These are phyloP conservation scores for Powellomyces hirtus DNA, from an alignment of 192 early-diverging fungal genomes.

Conservation along the genomic window DNA sequence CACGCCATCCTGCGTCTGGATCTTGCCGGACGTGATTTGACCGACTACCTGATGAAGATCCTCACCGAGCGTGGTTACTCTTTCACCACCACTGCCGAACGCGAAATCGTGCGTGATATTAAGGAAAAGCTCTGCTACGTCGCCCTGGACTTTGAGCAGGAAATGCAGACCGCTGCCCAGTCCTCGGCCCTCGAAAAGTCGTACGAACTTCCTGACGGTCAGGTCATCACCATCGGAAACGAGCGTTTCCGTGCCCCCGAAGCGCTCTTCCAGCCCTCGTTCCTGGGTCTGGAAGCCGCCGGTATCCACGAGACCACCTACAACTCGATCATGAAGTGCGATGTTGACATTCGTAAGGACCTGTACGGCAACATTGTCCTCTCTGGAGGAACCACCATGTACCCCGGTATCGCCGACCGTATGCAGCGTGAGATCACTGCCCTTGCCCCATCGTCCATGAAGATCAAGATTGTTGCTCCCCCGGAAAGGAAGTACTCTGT, in stretches of 20 bases:
- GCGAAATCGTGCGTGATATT: slow-evolving; percentile 98
- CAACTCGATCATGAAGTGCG: slow-evolving; percentile 97
- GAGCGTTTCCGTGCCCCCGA: slow-evolving; percentile 98
- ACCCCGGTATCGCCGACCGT: slow-evolving; percentile 94
- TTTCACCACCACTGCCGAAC: slow-evolving; percentile 92
- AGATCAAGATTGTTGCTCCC: slow-evolving; percentile 97
- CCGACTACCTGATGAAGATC: slow-evolving; percentile 89
- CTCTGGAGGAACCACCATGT: slow-evolving; percentile 97
- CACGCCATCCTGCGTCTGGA: slow-evolving; percentile 97
- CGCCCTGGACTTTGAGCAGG: slow-evolving; percentile 96
- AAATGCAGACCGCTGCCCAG: slow-evolving; percentile 90
- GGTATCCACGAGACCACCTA: slow-evolving; percentile 98
- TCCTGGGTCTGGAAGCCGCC: slow-evolving; percentile 84
- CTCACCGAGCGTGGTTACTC: slow-evolving; percentile 96
- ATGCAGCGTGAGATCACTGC: slow-evolving; percentile 98
- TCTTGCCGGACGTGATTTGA: slow-evolving; percentile 96
- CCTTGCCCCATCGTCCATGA: slow-evolving; percentile 91
- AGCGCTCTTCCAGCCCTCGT: slow-evolving; percentile 94
- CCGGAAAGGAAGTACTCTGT: slow-evolving; percentile 99
- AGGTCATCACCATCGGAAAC: slow-evolving; percentile 96
- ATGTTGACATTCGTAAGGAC: slow-evolving; percentile 94
- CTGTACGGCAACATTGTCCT: slow-evolving; percentile 96
- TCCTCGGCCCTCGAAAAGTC: slow-evolving; percentile 95
- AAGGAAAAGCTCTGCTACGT: slow-evolving; percentile 99
- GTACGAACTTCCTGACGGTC: slow-evolving; percentile 98